phyloP scores from a whole-genome alignment of 495 filamentous ascomycete species.

The Aspergillus taichungensis region DNA sequence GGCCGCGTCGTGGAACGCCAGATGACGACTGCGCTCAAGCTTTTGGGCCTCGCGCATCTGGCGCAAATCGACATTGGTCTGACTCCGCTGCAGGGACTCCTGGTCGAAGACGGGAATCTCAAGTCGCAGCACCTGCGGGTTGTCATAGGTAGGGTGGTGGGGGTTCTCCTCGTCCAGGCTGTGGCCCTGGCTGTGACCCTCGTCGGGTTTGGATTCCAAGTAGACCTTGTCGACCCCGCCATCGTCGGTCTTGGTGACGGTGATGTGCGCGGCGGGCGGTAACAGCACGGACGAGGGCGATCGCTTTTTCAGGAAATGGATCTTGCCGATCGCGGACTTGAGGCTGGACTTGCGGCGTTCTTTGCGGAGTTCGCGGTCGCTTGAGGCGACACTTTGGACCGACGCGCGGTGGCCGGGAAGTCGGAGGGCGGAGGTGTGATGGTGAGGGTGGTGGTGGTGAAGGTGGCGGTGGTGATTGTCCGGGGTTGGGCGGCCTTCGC shows the following conservation, averaged over 20 bases:
- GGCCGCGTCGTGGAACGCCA: slow-evolving; percentile 36
- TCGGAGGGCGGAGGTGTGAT: background rate
- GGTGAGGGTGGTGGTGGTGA: too few relatives aligned
- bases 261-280: slow-evolving; percentile 24
- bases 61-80: slow-evolving; percentile 39
- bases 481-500: slow-evolving; percentile 21
- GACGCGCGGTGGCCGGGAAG: slow-evolving; percentile 19
- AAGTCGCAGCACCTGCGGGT: slow-evolving; percentile 16
- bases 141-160: too few relatives aligned
- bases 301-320: slow-evolving; percentile 32
- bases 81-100: slow-evolving; percentile 33
- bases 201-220: slow-evolving; percentile 15
- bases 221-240: slow-evolving; percentile 22
- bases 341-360: slow-evolving; percentile 28
- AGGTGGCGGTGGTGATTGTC: background rate
- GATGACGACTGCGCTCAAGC: slow-evolving; percentile 50
- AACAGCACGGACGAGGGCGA: slow-evolving; percentile 21
- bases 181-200: background rate
- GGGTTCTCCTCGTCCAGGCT: slow-evolving; percentile 6
- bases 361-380: slow-evolving; percentile 15
- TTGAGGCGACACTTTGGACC: slow-evolving; percentile 23
- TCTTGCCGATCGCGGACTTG: slow-evolving; percentile 30
- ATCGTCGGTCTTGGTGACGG: slow-evolving; percentile 15
- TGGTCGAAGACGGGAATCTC: slow-evolving; percentile 32
- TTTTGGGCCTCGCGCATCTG: slow-evolving; percentile 45